Conservation (phyloP, 139 green algal genomes). For the Pseudopediastrum boryanum region DNA sequence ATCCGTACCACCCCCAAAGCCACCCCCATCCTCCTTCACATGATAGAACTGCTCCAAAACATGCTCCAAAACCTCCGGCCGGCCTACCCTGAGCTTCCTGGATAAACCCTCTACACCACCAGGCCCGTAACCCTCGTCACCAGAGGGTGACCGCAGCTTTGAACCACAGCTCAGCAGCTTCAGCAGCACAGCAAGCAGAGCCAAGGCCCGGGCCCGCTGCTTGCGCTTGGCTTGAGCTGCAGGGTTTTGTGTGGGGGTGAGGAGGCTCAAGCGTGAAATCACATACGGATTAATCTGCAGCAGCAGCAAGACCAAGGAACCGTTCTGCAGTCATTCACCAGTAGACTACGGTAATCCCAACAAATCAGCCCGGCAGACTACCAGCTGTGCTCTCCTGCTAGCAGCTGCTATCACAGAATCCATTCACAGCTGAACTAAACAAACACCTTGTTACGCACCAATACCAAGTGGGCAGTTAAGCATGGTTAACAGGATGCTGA, state of each 20-base stretch:
- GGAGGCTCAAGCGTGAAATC: conserved; percentile 14
- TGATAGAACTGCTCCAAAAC: conserved; percentile 43
- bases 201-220: conserved; percentile 18
- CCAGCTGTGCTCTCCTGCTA: background rate
- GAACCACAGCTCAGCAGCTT: conserved; percentile 10
- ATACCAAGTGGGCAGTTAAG: conserved; percentile 33
- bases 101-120: conserved; percentile 17
- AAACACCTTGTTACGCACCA: background rate
- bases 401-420: background rate
- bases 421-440: background rate
- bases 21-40: background rate
- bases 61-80: conserved; percentile 24
- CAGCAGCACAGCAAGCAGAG: conserved; percentile 39
- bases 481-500: background rate
- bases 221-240: background rate
- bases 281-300: conserved; percentile 37
- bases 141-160: background rate
- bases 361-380: background rate
- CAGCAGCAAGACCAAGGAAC: background rate
- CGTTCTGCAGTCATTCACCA: background rate
- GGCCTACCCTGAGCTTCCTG: background rate
- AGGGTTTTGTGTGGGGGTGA: background rate
- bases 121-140: background rate
- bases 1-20: background rate
- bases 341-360: background rate